A percentile compares a stretch with the other conserved stretches of the same genome.
Evolutionary conservation across 192 early-diverging fungal genomes (phyloP).

Genomic region (Jimgerdemannia flammicorona): DNA sequence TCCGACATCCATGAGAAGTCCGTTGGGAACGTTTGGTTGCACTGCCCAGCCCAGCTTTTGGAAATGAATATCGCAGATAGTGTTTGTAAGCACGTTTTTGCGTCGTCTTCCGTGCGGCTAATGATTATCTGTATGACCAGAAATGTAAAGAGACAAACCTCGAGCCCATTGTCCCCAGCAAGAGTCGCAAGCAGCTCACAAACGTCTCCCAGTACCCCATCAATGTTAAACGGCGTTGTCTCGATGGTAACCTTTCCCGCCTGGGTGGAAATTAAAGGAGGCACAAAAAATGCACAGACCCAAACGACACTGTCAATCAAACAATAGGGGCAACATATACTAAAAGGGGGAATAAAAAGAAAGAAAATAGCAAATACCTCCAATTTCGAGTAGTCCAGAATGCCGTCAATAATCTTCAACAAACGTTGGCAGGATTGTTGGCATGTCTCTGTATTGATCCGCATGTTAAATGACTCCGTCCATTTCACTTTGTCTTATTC

Average conservation of each 20-base stretch:
- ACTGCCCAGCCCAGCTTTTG: background rate
- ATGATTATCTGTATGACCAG: no score
- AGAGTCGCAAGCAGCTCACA: background rate
- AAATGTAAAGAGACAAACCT: background rate
- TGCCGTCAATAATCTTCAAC: background rate
- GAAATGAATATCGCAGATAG: no score
- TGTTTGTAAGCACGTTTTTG: no score
- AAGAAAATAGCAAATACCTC: background rate
- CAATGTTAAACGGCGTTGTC: background rate
- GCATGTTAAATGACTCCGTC: background rate
- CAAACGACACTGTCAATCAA: background rate
- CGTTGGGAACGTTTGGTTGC: background rate
- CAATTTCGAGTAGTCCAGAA: background rate
- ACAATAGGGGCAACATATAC: background rate
- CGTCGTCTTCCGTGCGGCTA: no score
- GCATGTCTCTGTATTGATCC: background rate
- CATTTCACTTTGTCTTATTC: background rate
- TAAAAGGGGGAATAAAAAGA: background rate
- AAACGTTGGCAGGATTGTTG: background rate
- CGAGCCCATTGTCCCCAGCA: background rate
- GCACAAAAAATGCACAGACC: background rate
- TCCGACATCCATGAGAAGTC: background rate
- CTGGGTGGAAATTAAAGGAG: background rate
- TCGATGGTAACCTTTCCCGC: background rate
- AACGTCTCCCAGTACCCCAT: background rate